Evolutionary conservation across 495 filamentous ascomycete genomes (phyloP).

Genomic region (Emericellopsis terricola): DNA sequence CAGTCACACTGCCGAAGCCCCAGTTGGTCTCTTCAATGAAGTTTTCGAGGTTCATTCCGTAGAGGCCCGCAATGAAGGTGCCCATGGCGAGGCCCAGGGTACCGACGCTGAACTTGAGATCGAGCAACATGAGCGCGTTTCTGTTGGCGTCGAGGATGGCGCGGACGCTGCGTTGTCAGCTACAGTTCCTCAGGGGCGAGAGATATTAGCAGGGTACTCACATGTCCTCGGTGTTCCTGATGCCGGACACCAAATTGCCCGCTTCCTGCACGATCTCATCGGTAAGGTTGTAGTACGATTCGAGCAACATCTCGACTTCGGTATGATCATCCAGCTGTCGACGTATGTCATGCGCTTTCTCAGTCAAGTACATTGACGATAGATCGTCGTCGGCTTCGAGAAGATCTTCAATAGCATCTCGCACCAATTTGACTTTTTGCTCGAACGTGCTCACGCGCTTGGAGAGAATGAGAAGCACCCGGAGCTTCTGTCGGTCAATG

Average conservation of each 20-base stretch:
- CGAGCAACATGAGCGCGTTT: constrained; percentile 94
- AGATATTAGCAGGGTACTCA: constrained; percentile 21
- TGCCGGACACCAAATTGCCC: constrained; percentile 83
- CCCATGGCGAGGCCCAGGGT: constrained; percentile 84
- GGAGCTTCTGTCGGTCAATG: constrained; percentile 85
- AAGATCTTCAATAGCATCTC: constrained; percentile 88
- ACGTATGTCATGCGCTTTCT: constrained; percentile 56
- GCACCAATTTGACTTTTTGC: constrained; percentile 85
- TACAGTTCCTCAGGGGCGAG: neutral
- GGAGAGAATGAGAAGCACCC: constrained; percentile 77
- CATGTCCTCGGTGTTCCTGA: constrained; percentile 98
- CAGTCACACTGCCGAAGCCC: constrained; percentile 63
- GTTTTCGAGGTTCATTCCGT: constrained; percentile 98
- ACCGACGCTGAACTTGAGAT: constrained; percentile 89
- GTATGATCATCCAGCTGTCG: constrained; percentile 80
- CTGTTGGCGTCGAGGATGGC: constrained; percentile 97
- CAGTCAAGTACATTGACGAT: constrained; percentile 84
- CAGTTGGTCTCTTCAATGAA: constrained; percentile 93
- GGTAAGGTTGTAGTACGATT: constrained; percentile 93
- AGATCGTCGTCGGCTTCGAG: constrained; percentile 97
- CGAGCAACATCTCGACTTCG: constrained; percentile 89
- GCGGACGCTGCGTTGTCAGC: constrained; percentile 46
- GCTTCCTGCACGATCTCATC: constrained; percentile 96
- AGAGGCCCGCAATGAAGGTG: constrained; percentile 88
- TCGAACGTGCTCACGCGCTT: constrained; percentile 95